phyloP scores from a whole-genome alignment of 805 yeast genomes.

The Pichia cabralensis region DNA sequence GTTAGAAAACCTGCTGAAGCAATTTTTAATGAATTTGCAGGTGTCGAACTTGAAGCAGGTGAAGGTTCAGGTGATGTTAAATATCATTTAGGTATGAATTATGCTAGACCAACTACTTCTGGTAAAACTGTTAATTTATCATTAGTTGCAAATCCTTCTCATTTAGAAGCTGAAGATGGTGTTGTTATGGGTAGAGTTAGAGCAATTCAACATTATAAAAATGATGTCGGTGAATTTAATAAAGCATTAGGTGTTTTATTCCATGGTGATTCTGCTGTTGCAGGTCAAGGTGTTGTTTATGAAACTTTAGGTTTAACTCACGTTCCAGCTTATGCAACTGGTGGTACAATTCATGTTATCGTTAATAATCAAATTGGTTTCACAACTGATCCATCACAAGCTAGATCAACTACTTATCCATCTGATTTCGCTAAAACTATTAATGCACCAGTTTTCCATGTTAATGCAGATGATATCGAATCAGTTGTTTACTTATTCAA shows the following conservation, averaged over 20 bases:
- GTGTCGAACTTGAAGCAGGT: slow-evolving; percentile 69
- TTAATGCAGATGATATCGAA: slow-evolving; percentile 96
- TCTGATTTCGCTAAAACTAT: slow-evolving; percentile 94
- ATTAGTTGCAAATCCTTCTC: slow-evolving; percentile 97
- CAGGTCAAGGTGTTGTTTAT: slow-evolving; percentile 98
- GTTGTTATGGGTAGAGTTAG: slow-evolving; percentile 97
- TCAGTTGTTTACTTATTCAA: slow-evolving; percentile 84
- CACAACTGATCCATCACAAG: slow-evolving; percentile 96
- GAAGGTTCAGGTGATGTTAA: slow-evolving; percentile 99
- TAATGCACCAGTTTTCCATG: slow-evolving; percentile 98
- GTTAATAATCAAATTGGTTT: slow-evolving; percentile 98
- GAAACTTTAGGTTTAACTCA: slow-evolving; percentile 94
- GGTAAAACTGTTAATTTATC: slow-evolving; percentile 95
- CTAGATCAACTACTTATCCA: slow-evolving; percentile 97
- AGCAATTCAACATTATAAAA: slow-evolving; percentile 86
- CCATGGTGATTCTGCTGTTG: slow-evolving; percentile 99
- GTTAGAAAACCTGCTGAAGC: slow-evolving; percentile 98
- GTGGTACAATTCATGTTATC: slow-evolving; percentile 95
- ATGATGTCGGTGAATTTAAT: slow-evolving; percentile 69
- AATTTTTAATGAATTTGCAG: slow-evolving; percentile 91
- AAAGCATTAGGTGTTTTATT: slow-evolving; percentile 88
- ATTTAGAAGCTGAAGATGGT: slow-evolving; percentile 98
- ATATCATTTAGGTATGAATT: slow-evolving; percentile 98
- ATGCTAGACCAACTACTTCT: slow-evolving; percentile 96
- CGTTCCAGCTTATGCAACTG: slow-evolving; percentile 92